Evolutionary conservation across 2,329 filamentous ascomycete genomes (phyloP).

Genomic region (Trichoderma endophyticum): DNA sequence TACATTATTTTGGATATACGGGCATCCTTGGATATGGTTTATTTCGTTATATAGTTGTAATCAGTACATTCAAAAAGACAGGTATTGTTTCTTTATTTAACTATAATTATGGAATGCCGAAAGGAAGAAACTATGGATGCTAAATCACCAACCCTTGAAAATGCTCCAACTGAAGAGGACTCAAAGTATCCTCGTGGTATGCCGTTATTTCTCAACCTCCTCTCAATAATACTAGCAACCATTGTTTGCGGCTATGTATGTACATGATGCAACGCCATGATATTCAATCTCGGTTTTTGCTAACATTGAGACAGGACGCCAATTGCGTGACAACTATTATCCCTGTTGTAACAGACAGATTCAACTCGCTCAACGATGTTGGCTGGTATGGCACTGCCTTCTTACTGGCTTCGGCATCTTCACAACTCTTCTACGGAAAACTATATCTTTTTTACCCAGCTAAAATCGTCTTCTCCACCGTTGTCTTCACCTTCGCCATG

Average conservation of each 20-base stretch:
- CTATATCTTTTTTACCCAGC: not conserved
- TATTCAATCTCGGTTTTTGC: not conserved
- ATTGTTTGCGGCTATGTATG: not conserved
- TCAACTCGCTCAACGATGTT: not conserved
- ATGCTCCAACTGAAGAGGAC: not conserved
- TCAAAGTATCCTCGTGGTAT: not conserved
- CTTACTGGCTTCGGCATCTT: not conserved
- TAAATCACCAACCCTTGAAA: not conserved
- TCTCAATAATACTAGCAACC: slow-evolving; percentile 4
- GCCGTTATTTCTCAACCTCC: not conserved
- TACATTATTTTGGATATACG: not conserved
- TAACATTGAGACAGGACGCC: not conserved
- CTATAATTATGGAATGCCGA: not conserved
- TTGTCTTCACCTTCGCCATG: not conserved
- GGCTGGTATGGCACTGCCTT: not conserved
- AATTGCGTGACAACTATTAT: not conserved
- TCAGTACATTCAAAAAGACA: not conserved
- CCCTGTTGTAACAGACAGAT: not conserved
- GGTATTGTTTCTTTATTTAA: not conserved
- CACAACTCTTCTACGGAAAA: not conserved
- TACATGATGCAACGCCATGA: not conserved
- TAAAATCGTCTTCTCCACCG: not conserved
- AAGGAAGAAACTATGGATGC: not conserved
- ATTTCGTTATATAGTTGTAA: not conserved
- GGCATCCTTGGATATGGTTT: not conserved